These are phyloP conservation scores for Miscanthus lutarioriparius DNA, from an alignment of 176 grass and related monocot species.

Conservation along the genomic window DNA sequence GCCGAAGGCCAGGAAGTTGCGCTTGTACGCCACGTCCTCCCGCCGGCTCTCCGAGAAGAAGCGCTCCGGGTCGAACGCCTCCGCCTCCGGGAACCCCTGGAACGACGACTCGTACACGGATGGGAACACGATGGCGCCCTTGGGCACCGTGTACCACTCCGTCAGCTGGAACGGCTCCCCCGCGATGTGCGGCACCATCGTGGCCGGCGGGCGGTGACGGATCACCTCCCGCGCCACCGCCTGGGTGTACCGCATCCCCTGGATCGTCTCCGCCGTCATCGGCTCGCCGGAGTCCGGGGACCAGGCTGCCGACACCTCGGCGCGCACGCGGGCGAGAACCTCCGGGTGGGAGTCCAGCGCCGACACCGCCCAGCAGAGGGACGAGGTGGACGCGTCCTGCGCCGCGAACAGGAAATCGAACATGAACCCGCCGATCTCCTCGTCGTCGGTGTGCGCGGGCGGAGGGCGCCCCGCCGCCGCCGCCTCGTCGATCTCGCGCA, in stretches of 20 bases:
- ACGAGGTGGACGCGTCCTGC: conserved; percentile 93
- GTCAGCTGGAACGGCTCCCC: conserved; percentile 77
- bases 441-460: conserved; percentile 49
- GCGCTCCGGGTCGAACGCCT: conserved; percentile 76
- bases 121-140: conserved; percentile 85
- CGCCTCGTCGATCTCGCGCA: conserved; percentile 58
- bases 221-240: conserved; percentile 84
- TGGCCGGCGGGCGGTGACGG: conserved; percentile 70
- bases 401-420: conserved; percentile 94
- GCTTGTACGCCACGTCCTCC: conserved; percentile 79
- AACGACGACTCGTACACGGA: conserved; percentile 83
- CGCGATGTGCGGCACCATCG: conserved; percentile 84
- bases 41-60: conserved; percentile 64
- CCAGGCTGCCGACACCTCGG: not conserved
- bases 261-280: conserved; percentile 57
- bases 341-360: conserved; percentile 62
- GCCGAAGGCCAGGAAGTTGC: conserved; percentile 83
- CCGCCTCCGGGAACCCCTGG: conserved; percentile 67
- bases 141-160: conserved; percentile 86
- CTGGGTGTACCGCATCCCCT: conserved; percentile 75
- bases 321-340: conserved; percentile 68
- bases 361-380: conserved; percentile 69
- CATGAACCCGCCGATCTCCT: conserved; percentile 57
- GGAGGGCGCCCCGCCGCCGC: not conserved
- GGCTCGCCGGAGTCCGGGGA: conserved; percentile 26